Conservation (phyloP, 768 basidiomycete species). For the Goffeauzyma gilvescens region DNA sequence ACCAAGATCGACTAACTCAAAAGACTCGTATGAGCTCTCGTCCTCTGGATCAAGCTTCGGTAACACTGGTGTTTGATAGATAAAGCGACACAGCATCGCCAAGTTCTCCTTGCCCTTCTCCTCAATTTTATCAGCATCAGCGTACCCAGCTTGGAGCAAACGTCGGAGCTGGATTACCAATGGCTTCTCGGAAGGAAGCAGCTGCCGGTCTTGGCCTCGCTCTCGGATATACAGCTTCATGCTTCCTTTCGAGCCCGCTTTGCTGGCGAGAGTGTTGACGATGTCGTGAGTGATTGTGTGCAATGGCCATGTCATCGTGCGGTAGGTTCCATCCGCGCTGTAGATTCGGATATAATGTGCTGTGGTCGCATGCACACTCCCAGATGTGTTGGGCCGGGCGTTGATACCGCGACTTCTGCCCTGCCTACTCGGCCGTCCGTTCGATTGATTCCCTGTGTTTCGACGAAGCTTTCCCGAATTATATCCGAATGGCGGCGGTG, state of each 20-base stretch:
- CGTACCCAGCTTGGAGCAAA: conserved; percentile 74
- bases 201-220: conserved; percentile 47
- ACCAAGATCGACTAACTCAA: conserved; percentile 62
- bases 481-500: conserved; percentile 26
- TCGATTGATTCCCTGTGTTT: conserved; percentile 4
- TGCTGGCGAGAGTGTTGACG: conserved; percentile 44
- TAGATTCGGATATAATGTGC: conserved; percentile 57
- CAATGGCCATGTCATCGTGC: conserved; percentile 47
- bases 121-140: conserved; percentile 53
- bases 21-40: conserved; percentile 49
- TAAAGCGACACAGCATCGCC: conserved; percentile 68
- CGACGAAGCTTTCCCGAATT: conserved; percentile 9
- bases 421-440: conserved; percentile 4
- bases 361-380: conserved; percentile 10
- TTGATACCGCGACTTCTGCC: too few species aligned
- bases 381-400: conserved; percentile 22
- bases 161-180: conserved; percentile 65
- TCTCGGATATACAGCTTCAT: conserved; percentile 40
- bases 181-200: conserved; percentile 63
- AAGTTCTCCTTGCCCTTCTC: conserved; percentile 59
- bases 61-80: conserved; percentile 48
- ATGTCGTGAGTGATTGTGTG: conserved; percentile 51
- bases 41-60: conserved; percentile 39
- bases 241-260: conserved; percentile 31
- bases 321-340: conserved; percentile 50